phyloP scores from a whole-genome alignment of 139 green algal genomes.

The Micractinium conductrix region DNA sequence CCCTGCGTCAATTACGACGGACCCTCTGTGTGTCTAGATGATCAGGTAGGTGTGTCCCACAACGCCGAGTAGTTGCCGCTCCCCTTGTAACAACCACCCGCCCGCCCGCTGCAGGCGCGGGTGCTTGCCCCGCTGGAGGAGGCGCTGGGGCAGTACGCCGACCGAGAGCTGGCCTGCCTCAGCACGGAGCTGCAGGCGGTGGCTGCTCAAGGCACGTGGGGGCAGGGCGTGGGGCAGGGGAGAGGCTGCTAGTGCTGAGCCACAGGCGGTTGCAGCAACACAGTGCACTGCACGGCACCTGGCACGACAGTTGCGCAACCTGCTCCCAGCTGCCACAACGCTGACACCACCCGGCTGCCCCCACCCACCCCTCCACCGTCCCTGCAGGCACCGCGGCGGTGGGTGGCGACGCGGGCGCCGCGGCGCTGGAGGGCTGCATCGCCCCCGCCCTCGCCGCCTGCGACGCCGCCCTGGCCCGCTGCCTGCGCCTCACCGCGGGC shows the following conservation, averaged over 20 bases:
- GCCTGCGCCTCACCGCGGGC: constrained; percentile 61
- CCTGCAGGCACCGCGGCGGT: background rate
- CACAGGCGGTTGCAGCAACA: background rate
- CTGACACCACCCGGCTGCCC: background rate
- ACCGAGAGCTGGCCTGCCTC: constrained; percentile 45
- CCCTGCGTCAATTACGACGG: too few species aligned
- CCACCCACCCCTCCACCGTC: background rate
- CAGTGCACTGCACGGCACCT: too few species aligned
- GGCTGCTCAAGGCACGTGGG: constrained; percentile 18
- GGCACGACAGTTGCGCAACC: too few species aligned
- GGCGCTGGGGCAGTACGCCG: constrained; percentile 49
- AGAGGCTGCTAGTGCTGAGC: background rate
- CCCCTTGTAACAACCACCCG: too few species aligned
- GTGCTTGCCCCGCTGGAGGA: constrained; percentile 43
- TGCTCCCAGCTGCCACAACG: background rate
- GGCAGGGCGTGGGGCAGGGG: background rate
- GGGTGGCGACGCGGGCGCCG: background rate
- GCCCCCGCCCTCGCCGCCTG: constrained; percentile 32
- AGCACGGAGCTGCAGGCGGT: constrained; percentile 36
- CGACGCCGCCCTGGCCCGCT: constrained; percentile 53
- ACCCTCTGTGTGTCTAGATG: too few species aligned
- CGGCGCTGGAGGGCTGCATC: constrained; percentile 17
- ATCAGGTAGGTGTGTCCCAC: too few species aligned
- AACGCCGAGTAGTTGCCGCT: too few species aligned
- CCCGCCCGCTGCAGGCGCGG: background rate